These are phyloP conservation scores for Venturia oleaginea DNA, from an alignment of 2,329 filamentous ascomycete genomes.

Conservation along the genomic window DNA sequence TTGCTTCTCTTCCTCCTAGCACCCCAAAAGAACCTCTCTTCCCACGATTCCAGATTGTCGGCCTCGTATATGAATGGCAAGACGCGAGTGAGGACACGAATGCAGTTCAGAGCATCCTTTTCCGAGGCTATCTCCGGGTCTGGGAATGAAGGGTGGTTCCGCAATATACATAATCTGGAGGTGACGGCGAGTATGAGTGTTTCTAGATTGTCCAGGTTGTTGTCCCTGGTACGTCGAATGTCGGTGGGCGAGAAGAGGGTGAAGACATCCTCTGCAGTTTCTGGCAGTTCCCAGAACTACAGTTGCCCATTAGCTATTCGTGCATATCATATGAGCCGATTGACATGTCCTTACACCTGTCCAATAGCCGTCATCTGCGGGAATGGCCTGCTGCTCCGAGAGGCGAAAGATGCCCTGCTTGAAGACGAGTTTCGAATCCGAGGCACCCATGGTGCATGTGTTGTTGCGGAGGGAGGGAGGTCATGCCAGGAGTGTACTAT, in stretches of 20 bases:
- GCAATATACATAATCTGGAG: conserved; percentile 71
- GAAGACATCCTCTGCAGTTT: conserved; percentile 93
- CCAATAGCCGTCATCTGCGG: conserved; percentile 87
- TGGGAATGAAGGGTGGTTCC: conserved; percentile 85
- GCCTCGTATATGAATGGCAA: conserved; percentile 89
- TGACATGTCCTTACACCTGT: conserved; percentile 55
- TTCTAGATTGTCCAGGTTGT: conserved; percentile 78
- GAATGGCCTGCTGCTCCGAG: conserved; percentile 82
- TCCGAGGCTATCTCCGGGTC: conserved; percentile 76
- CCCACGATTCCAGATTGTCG: conserved; percentile 74
- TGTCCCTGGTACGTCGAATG: conserved; percentile 79
- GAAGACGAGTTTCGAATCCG: conserved; percentile 97
- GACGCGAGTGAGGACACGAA: conserved; percentile 80
- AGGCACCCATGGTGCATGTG: conserved; percentile 67
- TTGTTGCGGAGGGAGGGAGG: neutral
- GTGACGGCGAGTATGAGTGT: conserved; percentile 76
- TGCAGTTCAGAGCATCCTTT: conserved; percentile 86
- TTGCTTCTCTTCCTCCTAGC: conserved; percentile 21
- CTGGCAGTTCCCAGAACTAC: conserved; percentile 95
- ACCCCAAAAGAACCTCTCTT: conserved; percentile 86
- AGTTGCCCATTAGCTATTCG: conserved; percentile 4
- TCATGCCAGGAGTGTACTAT: neutral
- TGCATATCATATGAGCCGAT: too few species aligned
- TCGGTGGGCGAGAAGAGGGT: conserved; percentile 76
- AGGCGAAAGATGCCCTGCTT: conserved; percentile 96